Evolutionary conservation across 1,284 basidiomycete genomes (phyloP).

Genomic region (Tremellales sp.): DNA sequence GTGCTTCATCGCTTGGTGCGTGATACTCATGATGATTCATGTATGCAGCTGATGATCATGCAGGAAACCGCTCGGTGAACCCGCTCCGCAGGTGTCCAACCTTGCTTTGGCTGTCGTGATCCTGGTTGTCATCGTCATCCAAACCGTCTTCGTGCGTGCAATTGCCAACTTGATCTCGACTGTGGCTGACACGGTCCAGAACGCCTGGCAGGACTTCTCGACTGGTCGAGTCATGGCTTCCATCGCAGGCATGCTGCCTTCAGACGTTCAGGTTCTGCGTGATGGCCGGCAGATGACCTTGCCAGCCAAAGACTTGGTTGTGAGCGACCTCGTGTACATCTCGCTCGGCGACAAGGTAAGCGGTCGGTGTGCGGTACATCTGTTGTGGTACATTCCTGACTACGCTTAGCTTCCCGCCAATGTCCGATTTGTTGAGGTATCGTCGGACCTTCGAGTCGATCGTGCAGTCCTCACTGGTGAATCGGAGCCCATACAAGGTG

Average conservation of each 20-base stretch:
- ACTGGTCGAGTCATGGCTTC: conserved; percentile 50
- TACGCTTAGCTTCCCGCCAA: conserved; percentile 50
- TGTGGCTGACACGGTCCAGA: no score
- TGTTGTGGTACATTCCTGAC: not conserved
- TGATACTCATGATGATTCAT: not conserved
- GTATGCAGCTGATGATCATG: conserved; percentile 2
- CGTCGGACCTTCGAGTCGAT: conserved; percentile 59
- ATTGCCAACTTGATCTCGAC: not conserved
- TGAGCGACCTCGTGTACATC: conserved; percentile 47
- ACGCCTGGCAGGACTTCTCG: conserved; percentile 52
- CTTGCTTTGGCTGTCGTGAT: conserved; percentile 52
- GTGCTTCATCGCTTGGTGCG: conserved; percentile 52
- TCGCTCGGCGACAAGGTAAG: conserved; percentile 43
- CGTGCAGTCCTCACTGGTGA: conserved; percentile 63
- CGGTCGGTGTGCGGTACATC: not conserved
- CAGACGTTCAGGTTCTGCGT: conserved; percentile 45
- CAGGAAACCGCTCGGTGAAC: conserved; percentile 52
- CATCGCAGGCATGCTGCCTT: conserved; percentile 51
- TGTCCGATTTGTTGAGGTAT: conserved; percentile 53
- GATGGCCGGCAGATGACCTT: conserved; percentile 42
- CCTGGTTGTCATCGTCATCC: conserved; percentile 51
- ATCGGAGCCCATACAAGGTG: conserved; percentile 56
- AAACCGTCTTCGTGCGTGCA: conserved; percentile 47
- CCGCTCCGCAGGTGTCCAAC: conserved; percentile 49
- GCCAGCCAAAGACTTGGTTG: conserved; percentile 42